These are phyloP conservation scores for Acer campestre DNA, from an alignment of 345 rosid species.

Conservation along the genomic window DNA sequence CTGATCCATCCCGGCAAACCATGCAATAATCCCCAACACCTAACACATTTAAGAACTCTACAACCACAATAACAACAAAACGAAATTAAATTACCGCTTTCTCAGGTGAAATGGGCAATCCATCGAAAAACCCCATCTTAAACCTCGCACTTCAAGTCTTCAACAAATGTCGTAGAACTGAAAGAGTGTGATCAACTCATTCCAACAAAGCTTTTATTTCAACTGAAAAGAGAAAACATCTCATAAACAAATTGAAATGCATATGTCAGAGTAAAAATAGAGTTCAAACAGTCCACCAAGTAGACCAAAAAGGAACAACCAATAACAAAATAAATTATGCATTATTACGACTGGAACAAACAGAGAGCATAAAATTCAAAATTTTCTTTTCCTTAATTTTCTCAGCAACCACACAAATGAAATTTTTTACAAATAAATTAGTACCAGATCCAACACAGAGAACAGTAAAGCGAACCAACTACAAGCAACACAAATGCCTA, in stretches of 20 bases:
- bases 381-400: constrained; percentile 3
- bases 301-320: neutral
- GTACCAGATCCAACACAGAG: constrained; percentile 22
- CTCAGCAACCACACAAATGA: neutral
- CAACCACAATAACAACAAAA: constrained; percentile 5
- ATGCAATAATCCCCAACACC: neutral
- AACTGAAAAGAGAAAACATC: constrained; percentile 10
- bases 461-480: neutral
- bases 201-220: constrained; percentile 11
- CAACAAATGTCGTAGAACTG: constrained; percentile 11
- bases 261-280: neutral
- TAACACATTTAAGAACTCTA: neutral
- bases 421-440: neutral
- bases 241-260: neutral
- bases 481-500: neutral
- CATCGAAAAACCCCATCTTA: constrained; percentile 83
- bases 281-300: neutral
- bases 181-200: constrained; percentile 16
- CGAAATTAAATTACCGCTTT: constrained; percentile 60
- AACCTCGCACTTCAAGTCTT: constrained; percentile 16
- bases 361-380: neutral
- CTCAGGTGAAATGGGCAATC: constrained; percentile 86
- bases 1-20: neutral
- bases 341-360: neutral
- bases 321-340: neutral